Evolutionary conservation across 495 filamentous ascomycete genomes (phyloP).

Genomic region (Corynascus novoguineensis): DNA sequence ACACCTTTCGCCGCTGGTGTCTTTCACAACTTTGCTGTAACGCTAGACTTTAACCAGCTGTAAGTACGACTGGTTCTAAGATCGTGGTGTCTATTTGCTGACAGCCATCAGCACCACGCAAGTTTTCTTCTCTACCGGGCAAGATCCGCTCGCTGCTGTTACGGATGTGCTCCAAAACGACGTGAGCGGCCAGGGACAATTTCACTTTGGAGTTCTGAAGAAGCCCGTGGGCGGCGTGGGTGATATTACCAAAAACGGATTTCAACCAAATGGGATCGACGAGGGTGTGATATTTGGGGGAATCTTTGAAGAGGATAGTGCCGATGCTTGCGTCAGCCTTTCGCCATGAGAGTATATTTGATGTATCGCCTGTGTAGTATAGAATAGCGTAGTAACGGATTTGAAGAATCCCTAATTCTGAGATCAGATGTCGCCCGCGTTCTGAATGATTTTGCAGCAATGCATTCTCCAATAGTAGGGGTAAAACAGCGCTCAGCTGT

Average conservation of each 20-base stretch:
- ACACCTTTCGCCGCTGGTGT: constrained; percentile 31
- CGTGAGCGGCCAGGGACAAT: constrained; percentile 42
- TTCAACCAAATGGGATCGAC: constrained; percentile 37
- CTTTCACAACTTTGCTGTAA: constrained; percentile 47
- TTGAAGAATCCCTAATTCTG: not conserved
- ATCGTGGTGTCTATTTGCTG: not conserved
- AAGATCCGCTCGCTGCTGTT: constrained; percentile 28
- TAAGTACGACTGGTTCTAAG: constrained; percentile 12
- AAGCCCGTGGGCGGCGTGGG: constrained; percentile 33
- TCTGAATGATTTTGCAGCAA: too few species aligned
- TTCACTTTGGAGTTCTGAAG: constrained; percentile 45
- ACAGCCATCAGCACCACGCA: constrained; percentile 10
- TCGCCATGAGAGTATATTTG: not conserved
- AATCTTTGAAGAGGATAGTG: constrained; percentile 43
- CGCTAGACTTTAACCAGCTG: constrained; percentile 40
- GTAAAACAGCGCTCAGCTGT: too few species aligned
- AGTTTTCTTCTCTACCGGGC: constrained; percentile 36
- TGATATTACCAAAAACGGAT: constrained; percentile 38
- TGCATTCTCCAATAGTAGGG: too few species aligned
- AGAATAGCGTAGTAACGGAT: not conserved
- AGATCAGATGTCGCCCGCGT: too few species aligned
- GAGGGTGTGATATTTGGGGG: constrained; percentile 46
- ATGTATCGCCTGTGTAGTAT: not conserved
- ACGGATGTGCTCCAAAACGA: constrained; percentile 35
- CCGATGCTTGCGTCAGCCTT: constrained; percentile 32